Conservation (phyloP, 148 eudicot genomes). For the Mesembryanthemum crystallinum region DNA sequence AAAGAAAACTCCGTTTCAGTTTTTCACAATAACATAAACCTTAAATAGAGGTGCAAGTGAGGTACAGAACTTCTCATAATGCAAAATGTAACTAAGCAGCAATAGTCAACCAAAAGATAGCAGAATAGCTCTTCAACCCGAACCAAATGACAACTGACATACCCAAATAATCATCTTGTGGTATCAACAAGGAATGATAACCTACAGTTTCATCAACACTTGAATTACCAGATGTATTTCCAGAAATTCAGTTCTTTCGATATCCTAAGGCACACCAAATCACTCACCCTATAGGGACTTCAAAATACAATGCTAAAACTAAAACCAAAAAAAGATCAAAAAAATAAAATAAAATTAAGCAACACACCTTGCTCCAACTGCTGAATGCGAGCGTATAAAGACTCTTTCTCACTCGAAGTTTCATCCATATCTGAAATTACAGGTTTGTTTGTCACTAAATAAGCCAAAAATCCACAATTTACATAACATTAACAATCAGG, state of each 20-base stretch:
- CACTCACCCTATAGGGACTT: not conserved
- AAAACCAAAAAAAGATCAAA: not conserved
- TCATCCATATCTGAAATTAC: constrained; percentile 52
- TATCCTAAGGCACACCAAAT: not conserved
- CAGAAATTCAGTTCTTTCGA: not conserved
- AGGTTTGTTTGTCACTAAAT: not conserved
- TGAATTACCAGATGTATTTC: not conserved
- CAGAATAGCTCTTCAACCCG: not conserved
- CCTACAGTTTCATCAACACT: not conserved
- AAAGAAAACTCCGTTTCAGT: too few species aligned
- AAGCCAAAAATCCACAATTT: not conserved
- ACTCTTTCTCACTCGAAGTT: constrained; percentile 37
- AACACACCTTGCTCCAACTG: constrained; percentile 69
- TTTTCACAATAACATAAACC: too few species aligned
- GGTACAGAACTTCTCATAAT: not conserved
- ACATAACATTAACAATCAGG: not conserved
- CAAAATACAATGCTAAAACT: not conserved
- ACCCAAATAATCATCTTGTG: not conserved
- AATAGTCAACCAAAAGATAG: not conserved
- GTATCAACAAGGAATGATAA: not conserved
- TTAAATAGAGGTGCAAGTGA: too few species aligned
- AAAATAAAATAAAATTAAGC: constrained; percentile 1
- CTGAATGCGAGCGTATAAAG: constrained; percentile 61
- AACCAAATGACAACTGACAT: not conserved
- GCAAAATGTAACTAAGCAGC: not conserved